Percentiles rank a stretch among this genome's conserved stretches.
Conservation (phyloP, 2,329 filamentous ascomycete species). For the Penicillium brevicompactum region DNA sequence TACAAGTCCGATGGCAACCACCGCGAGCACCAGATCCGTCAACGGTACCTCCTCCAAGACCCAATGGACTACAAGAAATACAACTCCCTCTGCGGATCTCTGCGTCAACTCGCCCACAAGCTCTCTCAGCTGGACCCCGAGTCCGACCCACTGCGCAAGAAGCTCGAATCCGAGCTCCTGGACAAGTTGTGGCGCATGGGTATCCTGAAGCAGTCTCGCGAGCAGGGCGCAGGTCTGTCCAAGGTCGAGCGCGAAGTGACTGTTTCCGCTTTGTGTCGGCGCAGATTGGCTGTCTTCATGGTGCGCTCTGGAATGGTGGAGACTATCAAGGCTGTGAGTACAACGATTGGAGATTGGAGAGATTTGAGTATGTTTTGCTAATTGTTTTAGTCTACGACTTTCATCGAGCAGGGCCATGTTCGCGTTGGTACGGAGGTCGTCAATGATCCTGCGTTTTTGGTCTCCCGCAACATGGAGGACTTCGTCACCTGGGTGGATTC, state of each 20-base stretch:
- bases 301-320: constrained; percentile 88
- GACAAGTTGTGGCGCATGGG: constrained; percentile 95
- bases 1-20: constrained; percentile 89
- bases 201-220: constrained; percentile 72
- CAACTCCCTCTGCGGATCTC: constrained; percentile 70
- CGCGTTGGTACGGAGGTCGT: constrained; percentile 87
- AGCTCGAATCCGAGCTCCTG: constrained; percentile 83
- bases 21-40: constrained; percentile 75
- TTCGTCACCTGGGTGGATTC: constrained; percentile 96
- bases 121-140: constrained; percentile 79
- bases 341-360: too few relatives aligned
- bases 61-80: constrained; percentile 78
- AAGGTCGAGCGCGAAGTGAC: constrained; percentile 84
- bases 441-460: constrained; percentile 85
- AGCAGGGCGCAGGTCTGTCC: constrained; percentile 70
- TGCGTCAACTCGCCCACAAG: constrained; percentile 86
- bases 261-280: constrained; percentile 82
- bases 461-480: constrained; percentile 89
- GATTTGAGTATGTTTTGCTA: not conserved
- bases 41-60: constrained; percentile 90
- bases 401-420: constrained; percentile 94
- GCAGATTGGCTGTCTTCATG: constrained; percentile 87
- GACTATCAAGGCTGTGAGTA: constrained; percentile 72
- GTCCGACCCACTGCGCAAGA: constrained; percentile 73
- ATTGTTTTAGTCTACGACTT: constrained; percentile 56